Conservation (phyloP, 305 asterid species). For the Fraxinus velutina region DNA sequence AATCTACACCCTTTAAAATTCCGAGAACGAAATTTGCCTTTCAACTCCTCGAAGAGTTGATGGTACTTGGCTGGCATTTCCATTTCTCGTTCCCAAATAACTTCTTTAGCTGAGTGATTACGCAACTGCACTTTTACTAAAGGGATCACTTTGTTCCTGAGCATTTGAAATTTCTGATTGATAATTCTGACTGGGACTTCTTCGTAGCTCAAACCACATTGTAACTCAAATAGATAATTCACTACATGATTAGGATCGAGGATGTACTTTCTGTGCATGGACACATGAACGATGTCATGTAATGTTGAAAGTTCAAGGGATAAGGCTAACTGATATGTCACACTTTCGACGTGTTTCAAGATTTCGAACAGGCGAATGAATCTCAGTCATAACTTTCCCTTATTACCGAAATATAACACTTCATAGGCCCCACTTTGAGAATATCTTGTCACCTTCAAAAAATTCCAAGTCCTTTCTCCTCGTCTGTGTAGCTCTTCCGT, state of each 20-base stretch:
- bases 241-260: neutral
- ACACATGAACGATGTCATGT: neutral
- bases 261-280: neutral
- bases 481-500: neutral
- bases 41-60: neutral
- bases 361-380: neutral
- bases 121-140: neutral
- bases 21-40: neutral
- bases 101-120: neutral
- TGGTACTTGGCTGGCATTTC: neutral
- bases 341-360: neutral
- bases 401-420: neutral
- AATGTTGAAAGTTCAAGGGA: neutral
- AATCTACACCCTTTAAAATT: neutral
- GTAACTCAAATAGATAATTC: neutral
- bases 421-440: neutral
- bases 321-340: neutral
- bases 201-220: neutral
- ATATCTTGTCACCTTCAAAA: neutral
- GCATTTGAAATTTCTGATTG: neutral
- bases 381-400: neutral
- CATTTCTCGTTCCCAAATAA: neutral
- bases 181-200: neutral
- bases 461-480: neutral
- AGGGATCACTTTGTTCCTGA: neutral